Base-by-base conservation (phyloP, 2,329 filamentous ascomycete genomes). In the Trichoderma sp. region DNA sequence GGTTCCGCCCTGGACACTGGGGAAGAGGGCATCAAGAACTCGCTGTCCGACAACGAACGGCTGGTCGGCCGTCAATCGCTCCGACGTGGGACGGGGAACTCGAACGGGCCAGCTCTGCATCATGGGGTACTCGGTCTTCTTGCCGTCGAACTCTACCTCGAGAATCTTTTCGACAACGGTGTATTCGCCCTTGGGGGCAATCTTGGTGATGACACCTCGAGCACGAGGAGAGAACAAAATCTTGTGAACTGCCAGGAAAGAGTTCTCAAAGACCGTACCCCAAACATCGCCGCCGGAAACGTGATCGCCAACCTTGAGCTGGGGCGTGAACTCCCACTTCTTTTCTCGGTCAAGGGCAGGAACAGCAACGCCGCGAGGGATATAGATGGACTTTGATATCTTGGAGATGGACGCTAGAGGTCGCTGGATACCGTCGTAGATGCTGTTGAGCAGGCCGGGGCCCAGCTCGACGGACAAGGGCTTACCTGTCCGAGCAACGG, bases 101-200 rank as follows among this genome's bases (percentile, higher is more conserved):
- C 96, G 94, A 77, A 98, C 96, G 69, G 96, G 96, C 96, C 96
- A 99, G 74, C 90, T 89, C 83, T 99, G 96, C 94, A 98, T 97
- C 96, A 99, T 98, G 79, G 91, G 91, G 81, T 93, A 95, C 80
- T 95, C 91, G 68, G 91, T 91, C 87, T 95, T 97, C 84, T 94
- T 93, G 77, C 96, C 96, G 78, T 99, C 93, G 79, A 99, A 99
- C 80, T 99, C 96, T 72, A 98, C 87, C 82, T 97, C 95, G 77
- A 99, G 85, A 72, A 99, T 90, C 82, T 97, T 96, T 79, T 97
- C 91, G 68, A 91, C 92, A 39, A 99, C 94, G 4, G 93, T 97
- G 83, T 97, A 99, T 80, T 90, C 91, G 76, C 96, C 96, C 83
- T 96, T 94, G 75, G 90, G 85, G 43, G 94, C 89, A 76, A 98